phyloP scores from a whole-genome alignment of 192 early-diverging fungal genomes.

The Gigaspora rosea region DNA sequence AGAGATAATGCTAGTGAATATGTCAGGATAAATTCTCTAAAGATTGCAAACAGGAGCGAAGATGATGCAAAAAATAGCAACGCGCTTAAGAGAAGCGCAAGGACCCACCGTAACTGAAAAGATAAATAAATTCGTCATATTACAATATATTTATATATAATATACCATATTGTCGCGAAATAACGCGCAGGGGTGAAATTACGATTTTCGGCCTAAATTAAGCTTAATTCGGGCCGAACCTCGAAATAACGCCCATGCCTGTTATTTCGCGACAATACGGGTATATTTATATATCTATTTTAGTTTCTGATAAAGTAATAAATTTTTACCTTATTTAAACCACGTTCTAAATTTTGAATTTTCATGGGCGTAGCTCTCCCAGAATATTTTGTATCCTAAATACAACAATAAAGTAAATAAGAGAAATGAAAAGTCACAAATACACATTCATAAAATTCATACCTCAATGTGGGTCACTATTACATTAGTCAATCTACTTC shows the following conservation, averaged over 20 bases:
- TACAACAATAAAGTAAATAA: background rate
- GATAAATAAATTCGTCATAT: background rate
- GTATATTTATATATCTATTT: background rate
- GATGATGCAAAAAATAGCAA: slow-evolving; percentile 7
- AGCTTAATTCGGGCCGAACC: too few species aligned
- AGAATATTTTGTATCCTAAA: slow-evolving; percentile 7
- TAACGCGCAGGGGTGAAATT: too few species aligned
- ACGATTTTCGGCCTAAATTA: too few species aligned
- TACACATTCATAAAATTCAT: background rate
- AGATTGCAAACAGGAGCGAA: slow-evolving; percentile 1
- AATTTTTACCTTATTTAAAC: slow-evolving; percentile 14
- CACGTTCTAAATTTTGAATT: background rate
- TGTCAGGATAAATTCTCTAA: background rate
- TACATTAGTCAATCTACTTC: background rate
- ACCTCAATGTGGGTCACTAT: slow-evolving; percentile 15
- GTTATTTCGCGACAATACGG: too few species aligned
- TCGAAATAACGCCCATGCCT: too few species aligned
- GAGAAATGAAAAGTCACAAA: background rate
- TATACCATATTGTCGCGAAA: too few species aligned
- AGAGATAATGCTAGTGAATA: background rate
- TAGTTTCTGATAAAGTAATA: background rate
- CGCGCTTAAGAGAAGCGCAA: background rate
- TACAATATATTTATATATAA: background rate
- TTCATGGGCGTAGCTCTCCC: background rate
- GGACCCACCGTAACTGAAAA: background rate